Evolutionary conservation across 805 yeast species (phyloP), one percentile per base, ranked within the genome.

Genomic region (Ogataea paraovalis): DNA sequence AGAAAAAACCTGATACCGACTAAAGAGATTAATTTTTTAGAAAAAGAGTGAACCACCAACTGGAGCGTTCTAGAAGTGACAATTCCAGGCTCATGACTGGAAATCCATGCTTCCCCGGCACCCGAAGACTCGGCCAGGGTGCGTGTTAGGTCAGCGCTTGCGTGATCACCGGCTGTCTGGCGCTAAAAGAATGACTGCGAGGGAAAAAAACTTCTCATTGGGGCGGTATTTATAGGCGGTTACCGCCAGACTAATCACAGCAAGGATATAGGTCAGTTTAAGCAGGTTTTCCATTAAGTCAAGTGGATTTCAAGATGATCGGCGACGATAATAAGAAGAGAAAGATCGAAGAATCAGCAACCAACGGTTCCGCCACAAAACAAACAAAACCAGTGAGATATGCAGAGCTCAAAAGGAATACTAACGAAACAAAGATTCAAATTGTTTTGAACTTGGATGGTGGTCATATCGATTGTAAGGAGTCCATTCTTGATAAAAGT

Each of bases 361-460:
- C 45, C 3, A 34, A n/a, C 18, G 36, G 18, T 14, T 13, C 36
- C 16, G 18, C 36, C 36, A 32, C 18, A 7, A 32, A n/a, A 6
- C 14, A 32, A 25, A 25, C 10, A 5, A 40, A 43, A 25, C 46
- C 53, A 21, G 47, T 51, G 34, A 57, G 74, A 50, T 55, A 61
- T 19, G 82, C 88, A 2, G 66, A 74, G 30, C 61, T 84, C n/a
- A 70, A 68, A 42, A 69, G 99, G 61, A 74, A 78, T 50, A 94
- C 99, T 28, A 94, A 94, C 71, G 99, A 94, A 66, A 94, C 99
- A 14, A 87, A 83, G 64, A 88, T 94, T 59, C 94, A 88, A 66
- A 82, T 94, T 20, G 89, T 92, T 9, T 64, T 94, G 37, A 79
- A 85, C 30, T 70, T 94, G 37, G 92, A 87, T 59, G 98, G 98